These are phyloP conservation scores for Copromyces sp. DNA, from an alignment of 495 filamentous ascomycete genomes.

Conservation along the genomic window DNA sequence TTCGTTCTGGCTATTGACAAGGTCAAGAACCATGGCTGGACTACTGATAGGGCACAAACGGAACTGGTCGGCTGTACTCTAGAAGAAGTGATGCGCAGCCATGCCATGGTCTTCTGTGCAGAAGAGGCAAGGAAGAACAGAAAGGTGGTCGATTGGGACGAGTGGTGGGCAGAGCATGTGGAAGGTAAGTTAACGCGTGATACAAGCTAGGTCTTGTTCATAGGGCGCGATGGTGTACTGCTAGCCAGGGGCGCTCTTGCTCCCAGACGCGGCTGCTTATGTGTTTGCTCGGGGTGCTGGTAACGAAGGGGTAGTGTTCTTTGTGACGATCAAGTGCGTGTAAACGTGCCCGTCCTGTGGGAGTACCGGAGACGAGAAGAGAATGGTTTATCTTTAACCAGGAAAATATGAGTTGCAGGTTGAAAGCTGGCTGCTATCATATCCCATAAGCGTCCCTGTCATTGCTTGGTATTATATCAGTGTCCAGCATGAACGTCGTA, in stretches of 20 bases:
- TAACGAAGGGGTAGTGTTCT: background rate
- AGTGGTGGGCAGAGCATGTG: constrained; percentile 65
- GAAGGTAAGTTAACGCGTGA: constrained; percentile 14
- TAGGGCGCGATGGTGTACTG: background rate
- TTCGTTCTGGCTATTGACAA: constrained; percentile 74
- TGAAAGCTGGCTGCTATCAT: background rate
- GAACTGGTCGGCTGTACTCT: constrained; percentile 67
- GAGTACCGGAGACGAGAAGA: background rate
- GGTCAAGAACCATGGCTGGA: constrained; percentile 60
- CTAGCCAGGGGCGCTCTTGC: background rate
- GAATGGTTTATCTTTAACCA: background rate
- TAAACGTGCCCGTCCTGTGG: background rate
- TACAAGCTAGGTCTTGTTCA: background rate
- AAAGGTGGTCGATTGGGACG: constrained; percentile 62
- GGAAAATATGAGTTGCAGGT: background rate
- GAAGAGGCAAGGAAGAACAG: constrained; percentile 68
- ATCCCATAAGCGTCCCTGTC: background rate
- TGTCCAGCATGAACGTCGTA: background rate
- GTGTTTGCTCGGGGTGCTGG: background rate
- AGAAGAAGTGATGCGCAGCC: constrained; percentile 77
- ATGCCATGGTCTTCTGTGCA: constrained; percentile 89
- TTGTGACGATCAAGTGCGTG: background rate
- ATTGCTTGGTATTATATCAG: background rate
- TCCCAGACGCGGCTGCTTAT: background rate
- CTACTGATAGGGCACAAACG: constrained; percentile 62